Evolutionary conservation across 2,329 filamentous ascomycete species (phyloP).

Genomic region (Beauveria bassiana): DNA sequence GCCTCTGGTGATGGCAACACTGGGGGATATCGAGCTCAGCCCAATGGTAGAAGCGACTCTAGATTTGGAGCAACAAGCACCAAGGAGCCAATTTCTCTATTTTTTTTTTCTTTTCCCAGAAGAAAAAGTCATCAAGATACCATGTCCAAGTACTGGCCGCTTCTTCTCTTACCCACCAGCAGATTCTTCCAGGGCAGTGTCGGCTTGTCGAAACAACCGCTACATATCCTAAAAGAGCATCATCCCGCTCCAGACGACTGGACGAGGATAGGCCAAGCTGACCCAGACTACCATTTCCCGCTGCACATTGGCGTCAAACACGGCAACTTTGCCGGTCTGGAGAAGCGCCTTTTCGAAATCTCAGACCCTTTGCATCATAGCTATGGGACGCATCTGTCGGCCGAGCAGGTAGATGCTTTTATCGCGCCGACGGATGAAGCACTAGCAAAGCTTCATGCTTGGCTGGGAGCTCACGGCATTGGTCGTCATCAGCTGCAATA

Average conservation of each 20-base stretch:
- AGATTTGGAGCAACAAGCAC: neutral
- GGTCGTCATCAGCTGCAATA: neutral
- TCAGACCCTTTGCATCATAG: conserved; percentile 1
- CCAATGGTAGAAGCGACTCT: neutral
- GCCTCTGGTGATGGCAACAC: neutral
- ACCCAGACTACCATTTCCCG: neutral
- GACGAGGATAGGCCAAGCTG: neutral
- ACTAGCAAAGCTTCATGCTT: neutral
- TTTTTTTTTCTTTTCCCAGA: too few species aligned
- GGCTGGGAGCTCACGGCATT: neutral
- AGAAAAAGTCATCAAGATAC: neutral
- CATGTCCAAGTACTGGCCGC: neutral
- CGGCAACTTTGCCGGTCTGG: neutral
- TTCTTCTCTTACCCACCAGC: neutral
- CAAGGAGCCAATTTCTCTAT: neutral
- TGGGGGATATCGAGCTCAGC: neutral
- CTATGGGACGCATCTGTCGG: neutral
- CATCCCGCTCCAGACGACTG: neutral
- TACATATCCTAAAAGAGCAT: neutral
- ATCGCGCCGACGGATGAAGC: neutral
- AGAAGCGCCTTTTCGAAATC: neutral
- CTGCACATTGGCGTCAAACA: conserved; percentile 2
- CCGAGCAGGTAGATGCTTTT: conserved; percentile 1
- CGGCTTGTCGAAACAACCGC: neutral
- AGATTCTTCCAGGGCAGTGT: neutral